Base-by-base conservation (phyloP, 441 rosid species). In the Omphalea diandra region DNA sequence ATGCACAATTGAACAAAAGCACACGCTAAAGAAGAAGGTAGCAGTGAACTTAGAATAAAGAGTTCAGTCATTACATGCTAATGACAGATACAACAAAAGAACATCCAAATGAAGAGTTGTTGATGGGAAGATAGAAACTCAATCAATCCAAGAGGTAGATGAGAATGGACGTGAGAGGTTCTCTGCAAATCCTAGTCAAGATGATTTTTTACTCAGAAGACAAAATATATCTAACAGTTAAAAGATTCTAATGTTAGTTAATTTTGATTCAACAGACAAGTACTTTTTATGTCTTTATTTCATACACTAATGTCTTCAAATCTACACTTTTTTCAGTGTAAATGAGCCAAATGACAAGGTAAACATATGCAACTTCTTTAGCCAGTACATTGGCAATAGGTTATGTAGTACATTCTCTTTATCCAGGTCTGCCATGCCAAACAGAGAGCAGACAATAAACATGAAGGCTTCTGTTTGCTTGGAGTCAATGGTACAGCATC, bases 261-360 rank as follows among this genome's bases (percentile, higher is more conserved):
- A 54, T 26, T 54, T 54, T 26, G 0, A 26, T 26, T 54, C 7
- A 10, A 54, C 18, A 14, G 33, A 8, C 32, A 54, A 54, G 17
- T 54, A 27, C 24, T 26, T 35, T 14, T 61, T 17, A 29, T 29
- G 44, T 67, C 49, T 7, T 26, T 11, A 24, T 17, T 53, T 24
- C 17, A 24, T 40, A 67, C 5, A 17, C 3, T 54, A 41, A 1
- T 27, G 17, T 17, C 50, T 32, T 46, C 31, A 35, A 24, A 26
- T 24, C 17, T 32, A 17, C 31, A 32, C 27, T 33, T 26, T n/a
- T 10, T 18, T 17, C 7, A 46, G n/a, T 14, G 41, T 8, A 17
- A 68, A 68, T 40, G 14, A 68, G 71, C 38, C 18, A 68, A 24
- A 54, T 38, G 24, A 66, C 22, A 41, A 63, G 33, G 52, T 12